Evolutionary conservation across 805 yeast genomes (phyloP), one percentile per base, ranked within the genome.

Genomic region (Cephaloascus albidus): DNA sequence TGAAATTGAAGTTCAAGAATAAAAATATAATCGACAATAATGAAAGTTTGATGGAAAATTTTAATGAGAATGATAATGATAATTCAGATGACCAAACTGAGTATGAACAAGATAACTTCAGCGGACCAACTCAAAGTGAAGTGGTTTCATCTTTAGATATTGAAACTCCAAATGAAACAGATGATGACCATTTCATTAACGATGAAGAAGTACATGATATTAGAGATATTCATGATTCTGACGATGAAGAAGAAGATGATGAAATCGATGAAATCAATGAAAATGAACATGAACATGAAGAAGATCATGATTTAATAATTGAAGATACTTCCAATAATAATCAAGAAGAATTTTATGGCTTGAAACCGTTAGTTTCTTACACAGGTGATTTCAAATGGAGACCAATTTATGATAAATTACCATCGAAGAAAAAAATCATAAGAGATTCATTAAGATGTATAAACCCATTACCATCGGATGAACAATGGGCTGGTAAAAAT

Each of bases 371-470:
- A n/a, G n/a, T n/a, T n/a, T n/a, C n/a, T n/a, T n/a, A n/a, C n/a
- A n/a, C 42, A 10, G 48, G 45, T 36, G 59, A 55, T 19, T 54
- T 52, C 27, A 69, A 76, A 47, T 78, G 83, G 82, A 51, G 47
- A 4, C 83, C 82, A 2, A 49, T 55, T 5, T 39, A 26, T 10
- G 58, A 58, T 12, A 67, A 65, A 42, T 41, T 49, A 17, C 48
- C 54, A 19, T 48, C 68, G 2, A 53, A 61, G 36, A 57, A 68
- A 23, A 72, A 70, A 43, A 62, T 60, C 43, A 60, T 71, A 34
- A 63, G 72, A 36, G 76, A 76, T 50, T 69, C 79, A 15, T 51
- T 77, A 27, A 66, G 81, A 36, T 78, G 85, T 45, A 72, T 78
- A 19, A 72, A 66, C 46, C 72, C 80, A 3, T 58, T 78, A 39